Conservation (phyloP, 371 early-diverging fungal species). For the Rhizopus microsporus region DNA sequence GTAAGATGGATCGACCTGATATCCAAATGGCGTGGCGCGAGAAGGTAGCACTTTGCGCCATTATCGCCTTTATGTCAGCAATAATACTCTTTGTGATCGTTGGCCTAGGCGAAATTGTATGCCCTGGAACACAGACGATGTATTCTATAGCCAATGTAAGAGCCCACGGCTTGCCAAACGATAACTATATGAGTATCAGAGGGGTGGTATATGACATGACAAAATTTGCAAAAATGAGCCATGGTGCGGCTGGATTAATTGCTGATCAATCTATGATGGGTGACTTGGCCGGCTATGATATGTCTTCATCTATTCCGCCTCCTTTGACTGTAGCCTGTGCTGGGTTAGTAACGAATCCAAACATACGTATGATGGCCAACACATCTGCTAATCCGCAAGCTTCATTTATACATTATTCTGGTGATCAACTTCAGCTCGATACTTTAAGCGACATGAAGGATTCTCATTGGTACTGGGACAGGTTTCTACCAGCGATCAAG, state of each 20-base stretch:
- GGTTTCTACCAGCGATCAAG: slow-evolving; percentile 58
- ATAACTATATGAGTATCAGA: slow-evolving; percentile 59
- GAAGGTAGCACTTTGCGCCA: slow-evolving; percentile 84
- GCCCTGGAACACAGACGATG: slow-evolving; percentile 71
- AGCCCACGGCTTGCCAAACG: slow-evolving; percentile 28
- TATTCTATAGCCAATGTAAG: slow-evolving; percentile 48
- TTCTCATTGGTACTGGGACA: slow-evolving; percentile 60
- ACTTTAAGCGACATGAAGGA: background rate
- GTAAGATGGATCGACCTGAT: slow-evolving; percentile 77
- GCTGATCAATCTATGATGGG: slow-evolving; percentile 52
- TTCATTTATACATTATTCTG: slow-evolving; percentile 32
- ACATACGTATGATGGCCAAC: slow-evolving; percentile 30
- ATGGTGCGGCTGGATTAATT: slow-evolving; percentile 39
- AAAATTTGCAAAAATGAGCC: slow-evolving; percentile 52
- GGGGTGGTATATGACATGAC: slow-evolving; percentile 69
- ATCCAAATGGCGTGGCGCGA: slow-evolving; percentile 94
- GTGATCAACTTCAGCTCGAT: slow-evolving; percentile 12
- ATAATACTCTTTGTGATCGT: slow-evolving; percentile 84
- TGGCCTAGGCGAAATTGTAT: slow-evolving; percentile 79
- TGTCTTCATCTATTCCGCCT: slow-evolving; percentile 65
- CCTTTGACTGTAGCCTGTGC: slow-evolving; percentile 62
- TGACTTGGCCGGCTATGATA: slow-evolving; percentile 61
- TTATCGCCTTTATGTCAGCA: slow-evolving; percentile 77
- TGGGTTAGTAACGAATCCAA: slow-evolving; percentile 37
- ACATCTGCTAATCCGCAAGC: slow-evolving; percentile 8